Base-by-base conservation (phyloP, 345 rosid genomes). In the Acer campestre region DNA sequence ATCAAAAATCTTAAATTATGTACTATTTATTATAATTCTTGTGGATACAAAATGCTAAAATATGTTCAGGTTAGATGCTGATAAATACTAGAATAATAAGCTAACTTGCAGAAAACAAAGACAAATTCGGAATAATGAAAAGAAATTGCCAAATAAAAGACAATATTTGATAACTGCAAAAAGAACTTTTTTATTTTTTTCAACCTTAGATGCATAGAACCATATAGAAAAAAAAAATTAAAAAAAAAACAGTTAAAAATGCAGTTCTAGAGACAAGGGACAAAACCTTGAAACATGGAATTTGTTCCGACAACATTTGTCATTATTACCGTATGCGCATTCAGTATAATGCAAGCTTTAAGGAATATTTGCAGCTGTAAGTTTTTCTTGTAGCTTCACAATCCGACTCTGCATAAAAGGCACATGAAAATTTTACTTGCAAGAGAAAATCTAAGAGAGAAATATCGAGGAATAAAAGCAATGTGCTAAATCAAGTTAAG, bases 301-400 rank as follows among this genome's bases (percentile, higher is more conserved):
- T 13, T 6, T 22, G 64, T 1, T 69, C 31, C 14, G 69, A 75
- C 53, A 65, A 65, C 35, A 5, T 70, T 73, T 29, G 53, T 44
- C 55, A 62, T 61, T 64, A 81, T 40, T 38, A 12, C 17, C 29
- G 10, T 25, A 16, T 70, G 31, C 0, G 27, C 61, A 10, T 51
- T 68, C 55, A 27, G 20, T 77, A 31, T 20, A 56, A 35, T 70
- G n/a, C 53, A 48, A 38, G 18, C 71, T 77, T 64, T 61, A 58
- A 14, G 76, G 67, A 35, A 51, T 38, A 83, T 85, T 82, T 40
- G 77, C 79, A 67, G 84, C 85, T 61, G 75, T 83, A 68, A 78
- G 84, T 76, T 84, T 88, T 84, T 90, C 86, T 73, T 78, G 86
- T 70, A 93, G 90, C 68, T 88, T 86, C 31, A 84, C 84, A 56